phyloP scores from a whole-genome alignment of 805 yeast species.

The Tetrapisispora fleetii region DNA sequence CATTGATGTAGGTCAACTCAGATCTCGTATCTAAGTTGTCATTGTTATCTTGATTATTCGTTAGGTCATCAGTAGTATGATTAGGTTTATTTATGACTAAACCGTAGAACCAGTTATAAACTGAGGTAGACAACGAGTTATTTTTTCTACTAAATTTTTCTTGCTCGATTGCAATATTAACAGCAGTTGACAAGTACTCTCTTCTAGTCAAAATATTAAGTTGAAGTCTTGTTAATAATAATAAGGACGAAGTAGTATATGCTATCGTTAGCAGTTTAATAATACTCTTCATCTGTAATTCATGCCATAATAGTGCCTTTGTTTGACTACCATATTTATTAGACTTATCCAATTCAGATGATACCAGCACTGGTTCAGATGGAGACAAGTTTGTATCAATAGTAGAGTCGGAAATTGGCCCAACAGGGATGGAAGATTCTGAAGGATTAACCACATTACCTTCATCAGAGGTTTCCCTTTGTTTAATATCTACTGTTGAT shows the following conservation, averaged over 20 bases:
- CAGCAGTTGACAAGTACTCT: slow-evolving; percentile 72
- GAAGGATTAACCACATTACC: background rate
- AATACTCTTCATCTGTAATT: slow-evolving; percentile 63
- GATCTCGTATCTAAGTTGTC: background rate
- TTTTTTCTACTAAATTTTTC: slow-evolving; percentile 29
- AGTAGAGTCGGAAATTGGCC: slow-evolving; percentile 14
- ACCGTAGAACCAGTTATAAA: slow-evolving; percentile 3
- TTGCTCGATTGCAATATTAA: slow-evolving; percentile 43
- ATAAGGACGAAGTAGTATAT: slow-evolving; percentile 57
- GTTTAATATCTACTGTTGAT: background rate
- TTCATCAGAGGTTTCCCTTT: slow-evolving; percentile 5
- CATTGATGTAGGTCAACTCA: slow-evolving; percentile 38
- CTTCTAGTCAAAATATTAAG: slow-evolving; percentile 80
- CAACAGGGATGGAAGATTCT: slow-evolving; percentile 7
- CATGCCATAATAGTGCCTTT: slow-evolving; percentile 73
- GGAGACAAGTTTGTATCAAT: slow-evolving; percentile 10
- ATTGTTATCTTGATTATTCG: too few relatives aligned
- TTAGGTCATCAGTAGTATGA: background rate
- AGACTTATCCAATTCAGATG: background rate
- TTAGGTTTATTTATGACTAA: background rate
- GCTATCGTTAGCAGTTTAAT: slow-evolving; percentile 63
- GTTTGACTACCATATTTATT: slow-evolving; percentile 20
- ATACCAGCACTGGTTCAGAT: slow-evolving; percentile 6
- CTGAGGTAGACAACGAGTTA: background rate
- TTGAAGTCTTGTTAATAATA: slow-evolving; percentile 77